These are phyloP conservation scores for Volvariella volvacea DNA, from an alignment of 1,284 basidiomycete species.

Conservation along the genomic window DNA sequence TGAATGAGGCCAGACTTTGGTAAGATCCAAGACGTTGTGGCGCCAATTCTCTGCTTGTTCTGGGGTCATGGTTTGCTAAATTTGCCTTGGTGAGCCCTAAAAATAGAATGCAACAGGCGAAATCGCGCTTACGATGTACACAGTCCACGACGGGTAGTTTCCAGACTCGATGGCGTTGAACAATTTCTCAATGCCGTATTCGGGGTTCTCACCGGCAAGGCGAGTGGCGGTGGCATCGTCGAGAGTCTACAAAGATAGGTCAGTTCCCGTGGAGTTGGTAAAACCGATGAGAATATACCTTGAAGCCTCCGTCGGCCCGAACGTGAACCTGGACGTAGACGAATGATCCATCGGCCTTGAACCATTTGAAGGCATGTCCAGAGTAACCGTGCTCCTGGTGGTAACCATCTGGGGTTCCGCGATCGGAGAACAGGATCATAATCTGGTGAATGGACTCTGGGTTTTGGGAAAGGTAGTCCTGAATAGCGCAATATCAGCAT, in stretches of 20 bases:
- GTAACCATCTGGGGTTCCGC: constrained; percentile 84
- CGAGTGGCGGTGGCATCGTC: constrained; percentile 37
- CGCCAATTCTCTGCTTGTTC: constrained; percentile 88
- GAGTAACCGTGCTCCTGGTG: constrained; percentile 86
- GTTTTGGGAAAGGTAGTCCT: constrained; percentile 91
- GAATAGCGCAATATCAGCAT: constrained; percentile 9
- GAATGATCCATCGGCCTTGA: constrained; percentile 78
- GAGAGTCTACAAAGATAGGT: constrained; percentile 45
- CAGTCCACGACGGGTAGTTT: constrained; percentile 75
- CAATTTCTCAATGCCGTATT: constrained; percentile 72
- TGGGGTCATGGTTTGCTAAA: constrained; percentile 82
- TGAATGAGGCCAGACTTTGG: constrained; percentile 83
- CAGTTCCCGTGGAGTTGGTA: constrained; percentile 1
- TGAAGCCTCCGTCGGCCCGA: constrained; percentile 71
- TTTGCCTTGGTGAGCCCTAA: constrained; percentile 4
- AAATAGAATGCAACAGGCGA: not conserved
- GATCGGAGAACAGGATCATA: constrained; percentile 86
- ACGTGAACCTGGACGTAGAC: constrained; percentile 82
- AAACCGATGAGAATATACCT: constrained; percentile 33
- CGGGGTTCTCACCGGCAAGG: constrained; percentile 68
- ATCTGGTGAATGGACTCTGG: constrained; percentile 90
- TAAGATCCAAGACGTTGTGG: constrained; percentile 86
- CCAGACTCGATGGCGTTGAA: constrained; percentile 78
- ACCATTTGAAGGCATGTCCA: constrained; percentile 89
- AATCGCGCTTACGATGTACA: constrained; percentile 50